Evolutionary conservation across 768 basidiomycete genomes (phyloP).

Genomic region (Lactifluus pinguis): DNA sequence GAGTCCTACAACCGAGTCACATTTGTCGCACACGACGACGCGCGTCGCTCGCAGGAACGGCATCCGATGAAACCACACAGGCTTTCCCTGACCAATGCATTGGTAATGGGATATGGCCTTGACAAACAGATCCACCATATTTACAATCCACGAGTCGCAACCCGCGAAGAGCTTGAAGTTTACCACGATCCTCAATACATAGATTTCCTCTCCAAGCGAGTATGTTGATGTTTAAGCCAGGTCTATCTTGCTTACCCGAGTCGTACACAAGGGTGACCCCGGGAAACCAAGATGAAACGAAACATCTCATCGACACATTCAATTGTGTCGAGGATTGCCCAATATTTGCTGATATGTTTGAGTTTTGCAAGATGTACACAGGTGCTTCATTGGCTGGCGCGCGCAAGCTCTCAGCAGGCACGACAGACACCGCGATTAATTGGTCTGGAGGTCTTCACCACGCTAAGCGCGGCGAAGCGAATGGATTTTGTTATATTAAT

Average conservation of each 20-base stretch:
- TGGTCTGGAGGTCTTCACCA: constrained; percentile 99
- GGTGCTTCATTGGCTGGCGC: constrained; percentile 90
- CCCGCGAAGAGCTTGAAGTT: constrained; percentile 76
- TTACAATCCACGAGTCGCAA: constrained; percentile 82
- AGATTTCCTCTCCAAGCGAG: constrained; percentile 86
- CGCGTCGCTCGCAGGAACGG: constrained; percentile 53
- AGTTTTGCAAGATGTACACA: constrained; percentile 90
- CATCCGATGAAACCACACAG: constrained; percentile 99
- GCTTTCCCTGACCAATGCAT: constrained; percentile 89
- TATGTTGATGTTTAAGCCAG: background rate
- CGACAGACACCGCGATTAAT: constrained; percentile 95
- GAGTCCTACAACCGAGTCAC: constrained; percentile 23
- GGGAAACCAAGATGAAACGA: constrained; percentile 59
- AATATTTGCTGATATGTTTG: constrained; percentile 89
- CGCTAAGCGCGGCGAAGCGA: constrained; percentile 95
- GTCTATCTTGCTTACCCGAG: background rate
- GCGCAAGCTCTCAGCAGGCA: constrained; percentile 71
- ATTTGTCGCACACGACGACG: constrained; percentile 5
- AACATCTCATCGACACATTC: constrained; percentile 71
- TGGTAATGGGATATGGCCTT: constrained; percentile 92
- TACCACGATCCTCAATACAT: constrained; percentile 97
- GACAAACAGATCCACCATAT: constrained; percentile 93
- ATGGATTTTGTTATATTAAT: constrained; percentile 97
- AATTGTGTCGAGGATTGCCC: constrained; percentile 98
- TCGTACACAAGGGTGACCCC: constrained; percentile 69